Percentiles rank a stretch among this genome's conserved stretches.
Evolutionary conservation across 2,329 filamentous ascomycete species (phyloP).

Genomic region (Colletotrichum sojae): DNA sequence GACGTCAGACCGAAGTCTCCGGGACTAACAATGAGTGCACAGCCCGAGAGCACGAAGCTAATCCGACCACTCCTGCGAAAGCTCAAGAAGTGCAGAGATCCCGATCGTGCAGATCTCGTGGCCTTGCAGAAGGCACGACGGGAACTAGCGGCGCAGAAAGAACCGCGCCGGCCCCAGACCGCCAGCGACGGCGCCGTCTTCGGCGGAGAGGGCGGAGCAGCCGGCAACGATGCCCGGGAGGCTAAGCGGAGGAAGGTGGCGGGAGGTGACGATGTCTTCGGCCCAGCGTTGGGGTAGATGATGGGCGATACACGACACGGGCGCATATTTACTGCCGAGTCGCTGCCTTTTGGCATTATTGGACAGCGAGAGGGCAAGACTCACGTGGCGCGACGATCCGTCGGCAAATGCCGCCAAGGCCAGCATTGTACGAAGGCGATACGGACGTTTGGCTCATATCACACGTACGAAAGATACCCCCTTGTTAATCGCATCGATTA

Average conservation of each 20-base stretch:
- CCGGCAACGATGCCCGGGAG: conserved; percentile 50
- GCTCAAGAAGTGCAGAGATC: conserved; percentile 80
- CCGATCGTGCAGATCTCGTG: conserved; percentile 80
- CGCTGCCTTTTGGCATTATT: background rate
- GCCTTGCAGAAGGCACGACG: conserved; percentile 76
- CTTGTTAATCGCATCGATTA: background rate
- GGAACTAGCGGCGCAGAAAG: conserved; percentile 62
- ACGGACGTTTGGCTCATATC: conserved; percentile 11
- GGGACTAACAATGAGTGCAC: conserved; percentile 49
- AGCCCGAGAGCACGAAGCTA: conserved; percentile 62
- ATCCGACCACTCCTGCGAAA: conserved; percentile 76
- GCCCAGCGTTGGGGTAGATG: conserved; percentile 43
- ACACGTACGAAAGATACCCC: conserved; percentile 34
- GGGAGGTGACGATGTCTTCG: conserved; percentile 62
- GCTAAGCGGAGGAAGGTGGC: conserved; percentile 63
- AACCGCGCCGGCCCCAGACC: conserved; percentile 53
- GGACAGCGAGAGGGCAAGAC: background rate
- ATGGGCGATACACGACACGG: background rate
- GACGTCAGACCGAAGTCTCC: background rate
- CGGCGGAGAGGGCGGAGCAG: conserved; percentile 50
- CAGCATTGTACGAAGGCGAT: background rate
- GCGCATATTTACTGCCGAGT: background rate
- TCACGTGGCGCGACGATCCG: background rate
- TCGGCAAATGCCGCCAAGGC: background rate
- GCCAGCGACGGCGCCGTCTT: conserved; percentile 63